These are phyloP conservation scores for Posidonia oceanica DNA, from an alignment of 116 monocot species.

Conservation along the genomic window DNA sequence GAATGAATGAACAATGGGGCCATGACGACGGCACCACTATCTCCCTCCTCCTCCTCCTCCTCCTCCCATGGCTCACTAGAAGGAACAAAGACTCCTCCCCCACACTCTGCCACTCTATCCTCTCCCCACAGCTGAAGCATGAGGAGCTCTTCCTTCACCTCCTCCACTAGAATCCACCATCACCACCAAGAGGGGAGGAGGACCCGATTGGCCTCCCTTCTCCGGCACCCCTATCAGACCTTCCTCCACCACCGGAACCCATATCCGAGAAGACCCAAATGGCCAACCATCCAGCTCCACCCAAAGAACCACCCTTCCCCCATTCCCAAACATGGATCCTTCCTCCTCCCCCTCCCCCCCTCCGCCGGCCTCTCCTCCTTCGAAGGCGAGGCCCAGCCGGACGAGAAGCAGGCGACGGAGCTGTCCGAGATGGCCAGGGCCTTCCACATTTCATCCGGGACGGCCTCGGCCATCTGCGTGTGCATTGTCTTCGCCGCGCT, in stretches of 20 bases:
- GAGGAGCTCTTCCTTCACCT: not conserved
- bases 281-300: constrained; percentile 1
- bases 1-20: no score
- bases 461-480: constrained; percentile 47
- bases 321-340: not conserved
- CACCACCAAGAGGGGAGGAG: not conserved
- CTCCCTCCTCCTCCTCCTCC: not conserved
- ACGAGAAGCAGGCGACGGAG: constrained; percentile 9
- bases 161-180: not conserved
- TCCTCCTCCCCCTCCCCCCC: constrained; percentile 10
- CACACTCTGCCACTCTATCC: not conserved
- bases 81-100: not conserved
- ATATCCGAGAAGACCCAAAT: not conserved
- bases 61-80: not conserved
- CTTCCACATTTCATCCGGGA: constrained; percentile 62
- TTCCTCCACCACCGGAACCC: not conserved
- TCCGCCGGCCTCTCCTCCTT: constrained; percentile 7
- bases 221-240: not conserved
- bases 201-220: no score
- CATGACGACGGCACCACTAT: not conserved
- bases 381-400: not conserved
- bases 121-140: not conserved
- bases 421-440: constrained; percentile 66
- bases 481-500: constrained; percentile 71
- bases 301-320: not conserved